Conservation (phyloP, 495 filamentous ascomycete species). For the Emericellopsis terricola region DNA sequence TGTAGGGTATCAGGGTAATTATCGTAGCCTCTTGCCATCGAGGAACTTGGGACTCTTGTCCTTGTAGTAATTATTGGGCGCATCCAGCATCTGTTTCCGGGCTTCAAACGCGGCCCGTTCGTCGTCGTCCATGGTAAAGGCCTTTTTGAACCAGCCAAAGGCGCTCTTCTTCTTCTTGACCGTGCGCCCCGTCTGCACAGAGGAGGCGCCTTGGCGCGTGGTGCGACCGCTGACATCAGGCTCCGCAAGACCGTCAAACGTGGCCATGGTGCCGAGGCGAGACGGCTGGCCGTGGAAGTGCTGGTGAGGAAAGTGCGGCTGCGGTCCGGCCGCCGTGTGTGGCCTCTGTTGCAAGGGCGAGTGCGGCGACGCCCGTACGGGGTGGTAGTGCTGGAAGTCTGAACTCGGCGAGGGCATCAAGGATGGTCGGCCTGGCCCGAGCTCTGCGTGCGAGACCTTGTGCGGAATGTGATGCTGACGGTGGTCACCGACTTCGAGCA, state of each 20-base stretch:
- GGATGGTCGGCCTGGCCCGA: background rate
- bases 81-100: conserved; percentile 16
- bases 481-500: too few relatives aligned
- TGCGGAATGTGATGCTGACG: conserved; percentile 11
- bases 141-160: conserved; percentile 41
- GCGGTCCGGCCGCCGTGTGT: conserved; percentile 20
- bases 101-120: conserved; percentile 32
- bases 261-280: conserved; percentile 29
- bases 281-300: conserved; percentile 25
- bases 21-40: conserved; percentile 20
- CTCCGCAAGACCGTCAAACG: conserved; percentile 23
- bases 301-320: conserved; percentile 7
- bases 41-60: conserved; percentile 21
- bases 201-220: background rate
- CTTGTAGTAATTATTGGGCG: conserved; percentile 22
- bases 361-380: conserved; percentile 34
- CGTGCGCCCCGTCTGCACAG: conserved; percentile 13
- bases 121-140: conserved; percentile 36
- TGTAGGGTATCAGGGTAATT: too few relatives aligned
- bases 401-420: conserved; percentile 29
- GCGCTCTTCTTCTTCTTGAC: conserved; percentile 40
- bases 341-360: conserved; percentile 36
- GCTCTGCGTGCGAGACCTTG: conserved; percentile 4
- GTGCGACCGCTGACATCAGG: conserved; percentile 6
- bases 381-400: conserved; percentile 32